These are phyloP conservation scores for Penicillium odoratum DNA, from an alignment of 495 filamentous ascomycete genomes.

Conservation along the genomic window DNA sequence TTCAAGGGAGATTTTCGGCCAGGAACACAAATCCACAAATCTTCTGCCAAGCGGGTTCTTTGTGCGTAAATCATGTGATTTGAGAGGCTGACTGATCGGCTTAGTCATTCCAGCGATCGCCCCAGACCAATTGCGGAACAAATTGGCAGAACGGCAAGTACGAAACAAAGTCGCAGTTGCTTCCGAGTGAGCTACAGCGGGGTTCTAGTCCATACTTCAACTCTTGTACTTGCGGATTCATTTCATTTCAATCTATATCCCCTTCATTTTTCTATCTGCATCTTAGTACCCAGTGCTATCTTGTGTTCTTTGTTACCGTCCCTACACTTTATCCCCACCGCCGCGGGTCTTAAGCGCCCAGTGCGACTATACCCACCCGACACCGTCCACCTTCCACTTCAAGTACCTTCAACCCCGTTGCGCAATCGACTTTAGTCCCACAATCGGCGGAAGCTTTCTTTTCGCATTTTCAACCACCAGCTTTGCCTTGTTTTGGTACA, in stretches of 20 bases:
- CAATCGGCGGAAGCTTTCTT: background rate
- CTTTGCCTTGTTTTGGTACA: background rate
- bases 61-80: constrained; percentile 25
- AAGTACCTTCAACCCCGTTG: constrained; percentile 15
- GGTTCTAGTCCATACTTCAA: background rate
- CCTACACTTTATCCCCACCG: constrained; percentile 30
- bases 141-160: background rate
- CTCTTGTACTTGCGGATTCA: background rate
- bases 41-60: constrained; percentile 34
- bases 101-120: background rate
- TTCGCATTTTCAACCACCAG: background rate
- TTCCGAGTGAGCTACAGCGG: constrained; percentile 1
- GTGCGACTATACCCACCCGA: constrained; percentile 35
- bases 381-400: constrained; percentile 8
- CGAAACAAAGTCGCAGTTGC: background rate
- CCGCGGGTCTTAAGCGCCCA: constrained; percentile 43
- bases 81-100: background rate
- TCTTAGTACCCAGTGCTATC: background rate
- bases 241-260: background rate
- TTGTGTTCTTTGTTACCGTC: background rate
- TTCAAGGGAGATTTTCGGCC: constrained; percentile 35
- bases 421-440: constrained; percentile 8
- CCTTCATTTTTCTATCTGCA: background rate
- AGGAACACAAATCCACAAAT: constrained; percentile 39
- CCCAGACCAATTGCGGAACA: background rate